Percentiles rank a stretch among this genome's conserved stretches.
These are phyloP conservation scores for Lantana camara DNA, from an alignment of 257 asterid species.

Conservation along the genomic window DNA sequence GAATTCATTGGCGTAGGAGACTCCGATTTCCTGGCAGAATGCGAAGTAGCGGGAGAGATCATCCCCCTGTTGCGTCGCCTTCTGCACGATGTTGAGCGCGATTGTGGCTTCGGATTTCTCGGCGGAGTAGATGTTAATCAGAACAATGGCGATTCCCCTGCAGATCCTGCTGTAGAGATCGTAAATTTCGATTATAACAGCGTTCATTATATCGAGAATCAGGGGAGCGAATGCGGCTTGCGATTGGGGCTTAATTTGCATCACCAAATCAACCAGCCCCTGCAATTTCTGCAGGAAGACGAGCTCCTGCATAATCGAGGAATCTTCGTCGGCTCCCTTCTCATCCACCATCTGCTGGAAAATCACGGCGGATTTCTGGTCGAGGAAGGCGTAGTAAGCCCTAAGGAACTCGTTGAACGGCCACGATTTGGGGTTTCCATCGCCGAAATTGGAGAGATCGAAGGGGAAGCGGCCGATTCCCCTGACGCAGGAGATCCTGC, in stretches of 20 bases:
- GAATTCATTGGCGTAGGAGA: conserved; percentile 49
- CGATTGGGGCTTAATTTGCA: conserved; percentile 60
- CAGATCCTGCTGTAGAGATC: conserved; percentile 71
- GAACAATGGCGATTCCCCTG: conserved; percentile 56
- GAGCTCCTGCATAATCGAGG: conserved; percentile 48
- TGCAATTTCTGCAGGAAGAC: conserved; percentile 54
- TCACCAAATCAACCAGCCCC: conserved; percentile 51
- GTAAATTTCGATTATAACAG: conserved; percentile 56
- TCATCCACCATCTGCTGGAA: conserved; percentile 44
- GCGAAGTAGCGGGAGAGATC: conserved; percentile 60
- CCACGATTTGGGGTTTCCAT: conserved; percentile 50
- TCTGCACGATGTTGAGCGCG: conserved; percentile 59
- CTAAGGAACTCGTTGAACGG: conserved; percentile 55
- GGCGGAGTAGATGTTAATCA: conserved; percentile 51
- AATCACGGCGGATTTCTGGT: conserved; percentile 55
- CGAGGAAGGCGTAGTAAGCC: conserved; percentile 77
- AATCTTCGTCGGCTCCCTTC: conserved; percentile 6
- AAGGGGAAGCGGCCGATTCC: conserved; percentile 79
- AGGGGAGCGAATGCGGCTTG: conserved; percentile 48
- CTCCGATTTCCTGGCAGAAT: conserved; percentile 65
- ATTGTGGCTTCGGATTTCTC: conserved; percentile 49
- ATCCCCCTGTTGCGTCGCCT: conserved; percentile 60
- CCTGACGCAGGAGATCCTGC: conserved; percentile 42
- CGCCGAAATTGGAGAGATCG: conserved; percentile 68
- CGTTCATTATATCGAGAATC: conserved; percentile 70